Conservation (phyloP, 345 rosid species). For the Gossypium turneri region DNA sequence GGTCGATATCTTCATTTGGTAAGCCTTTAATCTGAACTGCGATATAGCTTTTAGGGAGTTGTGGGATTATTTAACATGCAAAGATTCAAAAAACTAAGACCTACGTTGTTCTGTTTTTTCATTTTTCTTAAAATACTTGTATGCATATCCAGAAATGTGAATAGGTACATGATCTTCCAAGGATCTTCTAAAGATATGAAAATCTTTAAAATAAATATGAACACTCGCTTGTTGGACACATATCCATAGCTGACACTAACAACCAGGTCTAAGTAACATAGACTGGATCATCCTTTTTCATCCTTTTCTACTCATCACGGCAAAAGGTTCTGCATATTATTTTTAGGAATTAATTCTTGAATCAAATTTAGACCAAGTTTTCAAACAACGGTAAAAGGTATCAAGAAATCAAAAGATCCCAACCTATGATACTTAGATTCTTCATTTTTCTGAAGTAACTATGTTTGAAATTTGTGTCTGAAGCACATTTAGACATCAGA, state of each 20-base stretch:
- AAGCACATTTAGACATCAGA: not conserved
- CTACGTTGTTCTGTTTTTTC: not conserved
- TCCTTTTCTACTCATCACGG: not conserved
- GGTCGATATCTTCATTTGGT: conserved; percentile 60
- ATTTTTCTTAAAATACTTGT: no score
- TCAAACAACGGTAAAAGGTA: not conserved
- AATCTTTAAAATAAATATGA: not conserved
- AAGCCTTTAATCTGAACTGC: conserved; percentile 16
- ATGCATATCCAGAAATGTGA: not conserved
- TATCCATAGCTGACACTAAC: not conserved
- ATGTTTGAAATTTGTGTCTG: not conserved
- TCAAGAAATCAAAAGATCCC: not conserved
- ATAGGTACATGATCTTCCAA: not conserved
- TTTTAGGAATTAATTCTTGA: not conserved
- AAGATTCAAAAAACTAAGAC: not conserved
- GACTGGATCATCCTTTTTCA: not conserved
- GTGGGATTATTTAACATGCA: not conserved
- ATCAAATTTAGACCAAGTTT: not conserved
- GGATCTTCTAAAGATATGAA: not conserved
- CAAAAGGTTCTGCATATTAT: not conserved
- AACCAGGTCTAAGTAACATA: not conserved
- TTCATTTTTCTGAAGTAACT: not conserved
- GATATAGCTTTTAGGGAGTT: not conserved
- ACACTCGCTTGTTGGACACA: not conserved
- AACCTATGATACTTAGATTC: not conserved